Evolutionary conservation across 768 basidiomycete genomes (phyloP).

Genomic region (Amanita jacksonii): DNA sequence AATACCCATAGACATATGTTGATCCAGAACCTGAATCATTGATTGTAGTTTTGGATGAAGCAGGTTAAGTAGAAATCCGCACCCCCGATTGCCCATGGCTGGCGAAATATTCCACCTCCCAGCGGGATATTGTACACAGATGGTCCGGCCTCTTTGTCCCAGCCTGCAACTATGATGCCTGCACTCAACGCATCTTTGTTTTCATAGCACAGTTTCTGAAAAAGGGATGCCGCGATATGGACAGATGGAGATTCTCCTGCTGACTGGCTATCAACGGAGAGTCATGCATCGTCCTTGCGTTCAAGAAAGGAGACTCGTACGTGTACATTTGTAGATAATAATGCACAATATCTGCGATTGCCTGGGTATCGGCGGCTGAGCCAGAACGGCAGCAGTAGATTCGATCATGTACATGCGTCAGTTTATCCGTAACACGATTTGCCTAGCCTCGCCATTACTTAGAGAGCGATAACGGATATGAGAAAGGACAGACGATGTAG

Average conservation of each 20-base stretch:
- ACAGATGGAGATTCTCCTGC: constrained; percentile 66
- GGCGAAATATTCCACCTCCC: constrained; percentile 93
- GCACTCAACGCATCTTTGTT: constrained; percentile 88
- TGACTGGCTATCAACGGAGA: constrained; percentile 33
- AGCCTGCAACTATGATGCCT: constrained; percentile 96
- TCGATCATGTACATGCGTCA: constrained; percentile 93
- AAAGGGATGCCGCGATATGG: constrained; percentile 68
- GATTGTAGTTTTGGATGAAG: constrained; percentile 3
- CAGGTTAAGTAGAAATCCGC: constrained; percentile 15
- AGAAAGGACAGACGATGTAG: constrained; percentile 66
- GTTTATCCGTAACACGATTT: constrained; percentile 97
- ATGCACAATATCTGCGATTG: constrained; percentile 87
- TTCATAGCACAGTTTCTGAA: constrained; percentile 84
- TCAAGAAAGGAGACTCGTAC: constrained; percentile 28
- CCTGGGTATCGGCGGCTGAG: constrained; percentile 96
- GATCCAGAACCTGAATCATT: constrained; percentile 72
- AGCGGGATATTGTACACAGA: constrained; percentile 96
- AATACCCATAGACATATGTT: constrained; percentile 98
- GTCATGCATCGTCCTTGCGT: constrained; percentile 5
- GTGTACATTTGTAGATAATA: constrained; percentile 69
- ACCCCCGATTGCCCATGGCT: constrained; percentile 99
- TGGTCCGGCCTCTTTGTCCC: constrained; percentile 87
- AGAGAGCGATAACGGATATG: neutral
- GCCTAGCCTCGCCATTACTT: constrained; percentile 41
- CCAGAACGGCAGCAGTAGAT: constrained; percentile 99